Conservation (phyloP, 108 stramenopile species). For the Cafeteria roenbergensis region DNA sequence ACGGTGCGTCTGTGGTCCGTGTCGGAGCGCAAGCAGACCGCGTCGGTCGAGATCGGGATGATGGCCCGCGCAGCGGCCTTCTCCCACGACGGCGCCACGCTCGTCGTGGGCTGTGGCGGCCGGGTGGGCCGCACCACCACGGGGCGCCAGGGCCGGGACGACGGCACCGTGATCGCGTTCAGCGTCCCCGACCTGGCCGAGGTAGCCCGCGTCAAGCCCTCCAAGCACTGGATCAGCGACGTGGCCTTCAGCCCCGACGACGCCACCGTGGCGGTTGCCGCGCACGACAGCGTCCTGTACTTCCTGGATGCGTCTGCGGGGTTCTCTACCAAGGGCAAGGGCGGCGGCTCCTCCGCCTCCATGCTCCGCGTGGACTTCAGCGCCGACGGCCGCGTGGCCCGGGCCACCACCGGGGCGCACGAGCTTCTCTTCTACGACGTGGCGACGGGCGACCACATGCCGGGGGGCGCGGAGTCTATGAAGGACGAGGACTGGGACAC, state of each 20-base stretch:
- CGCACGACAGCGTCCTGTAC: constrained; percentile 36
- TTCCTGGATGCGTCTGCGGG: constrained; percentile 31
- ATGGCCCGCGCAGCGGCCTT: constrained; percentile 39
- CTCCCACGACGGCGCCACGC: constrained; percentile 18
- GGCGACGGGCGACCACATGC: constrained; percentile 27
- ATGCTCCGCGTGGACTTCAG: constrained; percentile 42
- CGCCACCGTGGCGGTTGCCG: constrained; percentile 33
- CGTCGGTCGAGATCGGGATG: constrained; percentile 20
- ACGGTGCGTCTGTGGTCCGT: constrained; percentile 49
- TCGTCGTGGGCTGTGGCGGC: constrained; percentile 49
- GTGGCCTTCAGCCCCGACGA: constrained; percentile 31
- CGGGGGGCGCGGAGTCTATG: constrained; percentile 19
- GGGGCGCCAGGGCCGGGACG: too few relatives aligned
- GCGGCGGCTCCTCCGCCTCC: constrained; percentile 27
- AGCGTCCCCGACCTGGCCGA: constrained; percentile 14
- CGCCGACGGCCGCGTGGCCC: constrained; percentile 29
- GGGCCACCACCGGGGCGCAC: constrained; percentile 30
- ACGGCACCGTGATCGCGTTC: constrained; percentile 24
- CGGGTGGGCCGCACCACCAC: too few relatives aligned
- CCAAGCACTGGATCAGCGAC: constrained; percentile 36
- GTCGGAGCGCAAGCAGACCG: constrained; percentile 24
- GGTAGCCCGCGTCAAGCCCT: constrained; percentile 31
- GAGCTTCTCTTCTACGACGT: constrained; percentile 38
- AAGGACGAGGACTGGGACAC: constrained; percentile 40
- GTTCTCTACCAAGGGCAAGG: too few relatives aligned